These are phyloP conservation scores for Ganoderma lingzhi DNA, from an alignment of 1,284 basidiomycete species.

Conservation along the genomic window DNA sequence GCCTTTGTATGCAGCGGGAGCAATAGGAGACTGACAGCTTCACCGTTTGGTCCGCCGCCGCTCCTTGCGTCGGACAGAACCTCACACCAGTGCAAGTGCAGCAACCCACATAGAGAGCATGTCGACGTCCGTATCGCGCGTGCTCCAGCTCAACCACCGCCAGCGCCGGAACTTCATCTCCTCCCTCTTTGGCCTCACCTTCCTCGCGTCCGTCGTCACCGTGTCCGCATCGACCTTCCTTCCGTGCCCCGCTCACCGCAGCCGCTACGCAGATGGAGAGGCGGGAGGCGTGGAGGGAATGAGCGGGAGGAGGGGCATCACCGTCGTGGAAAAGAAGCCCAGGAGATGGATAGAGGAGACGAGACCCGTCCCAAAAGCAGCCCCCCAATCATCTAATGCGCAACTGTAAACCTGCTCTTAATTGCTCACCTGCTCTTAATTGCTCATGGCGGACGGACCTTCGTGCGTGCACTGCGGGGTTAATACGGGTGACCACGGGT, in stretches of 20 bases:
- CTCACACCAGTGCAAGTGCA: slow-evolving; percentile 7
- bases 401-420: slow-evolving; percentile 42
- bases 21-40: neutral
- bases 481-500: neutral
- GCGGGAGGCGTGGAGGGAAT: slow-evolving; percentile 17
- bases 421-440: too few species aligned
- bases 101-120: slow-evolving; percentile 1
- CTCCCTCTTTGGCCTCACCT: slow-evolving; percentile 80
- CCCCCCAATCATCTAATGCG: slow-evolving; percentile 67
- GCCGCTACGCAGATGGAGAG: slow-evolving; percentile 62
- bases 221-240: slow-evolving; percentile 82
- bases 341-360: slow-evolving; percentile 85
- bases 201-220: slow-evolving; percentile 77
- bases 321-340: slow-evolving; percentile 68
- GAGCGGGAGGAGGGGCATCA: slow-evolving; percentile 42
- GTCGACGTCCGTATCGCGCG: slow-evolving; percentile 54
- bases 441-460: neutral
- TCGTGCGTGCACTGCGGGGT: neutral
- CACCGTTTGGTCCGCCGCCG: neutral
- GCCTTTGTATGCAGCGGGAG: neutral
- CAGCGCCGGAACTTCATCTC: slow-evolving; percentile 79
- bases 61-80: neutral
- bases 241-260: slow-evolving; percentile 75
- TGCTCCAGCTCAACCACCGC: slow-evolving; percentile 63
- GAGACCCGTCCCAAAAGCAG: slow-evolving; percentile 43